Percentiles rank a stretch among this genome's conserved stretches.
Evolutionary conservation across 2,329 filamentous ascomycete genomes (phyloP).

Genomic region (Thermothelomyces thermophilus): DNA sequence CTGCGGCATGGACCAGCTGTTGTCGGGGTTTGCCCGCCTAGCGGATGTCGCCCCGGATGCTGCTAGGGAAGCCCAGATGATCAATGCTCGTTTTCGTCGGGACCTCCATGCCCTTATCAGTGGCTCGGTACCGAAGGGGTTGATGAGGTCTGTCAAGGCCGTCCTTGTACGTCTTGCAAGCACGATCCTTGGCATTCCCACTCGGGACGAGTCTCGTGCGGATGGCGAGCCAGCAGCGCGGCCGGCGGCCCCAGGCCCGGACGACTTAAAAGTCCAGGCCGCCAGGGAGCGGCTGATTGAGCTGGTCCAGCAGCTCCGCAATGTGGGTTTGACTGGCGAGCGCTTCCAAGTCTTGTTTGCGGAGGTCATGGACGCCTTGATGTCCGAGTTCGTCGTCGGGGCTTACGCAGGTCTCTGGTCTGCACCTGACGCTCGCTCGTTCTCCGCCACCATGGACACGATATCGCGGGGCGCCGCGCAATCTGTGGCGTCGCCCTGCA

Average conservation of each 20-base stretch:
- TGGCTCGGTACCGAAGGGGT: conserved; percentile 51
- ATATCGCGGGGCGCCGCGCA: conserved; percentile 26
- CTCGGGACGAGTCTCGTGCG: conserved; percentile 3
- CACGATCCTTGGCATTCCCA: conserved; percentile 38
- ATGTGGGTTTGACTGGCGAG: conserved; percentile 63
- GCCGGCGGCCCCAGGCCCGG: conserved; percentile 23
- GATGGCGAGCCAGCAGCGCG: conserved; percentile 5
- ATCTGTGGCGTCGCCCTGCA: conserved; percentile 46
- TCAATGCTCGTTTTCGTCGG: conserved; percentile 42
- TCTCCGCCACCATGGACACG: conserved; percentile 19
- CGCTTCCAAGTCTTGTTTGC: conserved; percentile 65
- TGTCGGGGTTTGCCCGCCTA: conserved; percentile 38
- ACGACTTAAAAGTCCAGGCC: conserved; percentile 29
- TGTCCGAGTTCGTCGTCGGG: conserved; percentile 55
- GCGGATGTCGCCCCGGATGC: conserved; percentile 20
- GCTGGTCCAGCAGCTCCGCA: conserved; percentile 52
- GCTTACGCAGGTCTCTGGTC: conserved; percentile 60
- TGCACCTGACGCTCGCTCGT: conserved; percentile 25
- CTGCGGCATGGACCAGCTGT: conserved; percentile 47
- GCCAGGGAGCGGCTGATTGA: conserved; percentile 47
- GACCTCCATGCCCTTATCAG: conserved; percentile 60
- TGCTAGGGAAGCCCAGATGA: conserved; percentile 36
- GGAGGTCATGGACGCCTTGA: conserved; percentile 60
- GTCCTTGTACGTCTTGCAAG: conserved; percentile 50
- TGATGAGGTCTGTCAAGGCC: conserved; percentile 47